phyloP scores from a whole-genome alignment of 1,284 basidiomycete genomes.

The Retiboletus flavoniger region DNA sequence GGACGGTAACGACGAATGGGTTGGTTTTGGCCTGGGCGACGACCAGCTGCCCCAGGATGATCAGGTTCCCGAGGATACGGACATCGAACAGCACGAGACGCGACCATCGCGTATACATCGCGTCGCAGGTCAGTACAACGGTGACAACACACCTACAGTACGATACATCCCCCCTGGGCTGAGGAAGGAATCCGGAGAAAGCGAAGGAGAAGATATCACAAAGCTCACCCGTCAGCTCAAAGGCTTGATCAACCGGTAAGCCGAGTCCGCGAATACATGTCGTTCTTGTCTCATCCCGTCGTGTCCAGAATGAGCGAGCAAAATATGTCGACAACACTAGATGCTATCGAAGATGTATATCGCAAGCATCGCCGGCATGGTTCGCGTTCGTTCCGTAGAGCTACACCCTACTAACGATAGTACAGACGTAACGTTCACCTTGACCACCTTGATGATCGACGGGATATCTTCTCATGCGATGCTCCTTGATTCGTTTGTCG shows the following conservation, averaged over 20 bases:
- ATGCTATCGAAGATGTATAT: conserved; percentile 78
- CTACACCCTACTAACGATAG: conserved; percentile 5
- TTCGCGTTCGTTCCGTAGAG: conserved; percentile 34
- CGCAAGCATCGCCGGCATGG: conserved; percentile 79
- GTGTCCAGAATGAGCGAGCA: conserved; percentile 78
- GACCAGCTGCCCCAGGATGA: conserved; percentile 19
- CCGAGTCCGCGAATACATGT: not conserved
- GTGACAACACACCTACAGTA: conserved; percentile 24
- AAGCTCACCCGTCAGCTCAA: conserved; percentile 82
- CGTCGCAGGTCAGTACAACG: not conserved
- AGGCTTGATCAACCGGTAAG: conserved; percentile 84
- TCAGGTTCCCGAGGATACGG: conserved; percentile 7
- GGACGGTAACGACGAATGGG: conserved; percentile 21
- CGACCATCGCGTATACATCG: conserved; percentile 27
- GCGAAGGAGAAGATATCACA: conserved; percentile 47
- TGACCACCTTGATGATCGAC: conserved; percentile 80
- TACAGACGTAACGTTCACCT: conserved; percentile 77
- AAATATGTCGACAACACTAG: conserved; percentile 82
- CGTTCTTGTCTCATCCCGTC: conserved; percentile 1
- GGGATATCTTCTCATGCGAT: conserved; percentile 83
- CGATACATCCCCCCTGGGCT: conserved; percentile 68
- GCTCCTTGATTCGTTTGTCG: conserved; percentile 87
- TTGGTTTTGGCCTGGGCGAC: conserved; percentile 20
- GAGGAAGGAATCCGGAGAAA: conserved; percentile 40
- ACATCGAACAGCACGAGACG: not conserved